Evolutionary conservation across 1,284 basidiomycete genomes (phyloP), one percentile per base, ranked within the genome.

Genomic region (Irpex lacteus): DNA sequence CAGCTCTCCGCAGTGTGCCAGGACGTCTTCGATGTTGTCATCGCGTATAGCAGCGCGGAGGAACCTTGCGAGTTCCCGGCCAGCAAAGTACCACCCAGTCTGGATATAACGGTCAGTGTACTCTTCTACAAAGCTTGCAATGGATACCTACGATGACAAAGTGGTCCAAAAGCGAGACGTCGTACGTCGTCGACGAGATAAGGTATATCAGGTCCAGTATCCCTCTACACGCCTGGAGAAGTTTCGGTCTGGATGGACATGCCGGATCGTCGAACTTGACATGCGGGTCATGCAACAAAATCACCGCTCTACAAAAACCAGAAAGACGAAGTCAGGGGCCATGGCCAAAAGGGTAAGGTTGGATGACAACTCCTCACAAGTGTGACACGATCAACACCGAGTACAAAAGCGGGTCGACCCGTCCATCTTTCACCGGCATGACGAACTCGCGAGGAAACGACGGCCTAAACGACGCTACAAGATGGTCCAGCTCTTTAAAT

Each of bases 271-370:
- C 77, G 59, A 89, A 76, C 63, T 85, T 81, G 13, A 89, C 87
- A 70, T 90, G 88, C 0, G 89, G 87, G 66, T 92, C 90, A 67
- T 91, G 90, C 32, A 92, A 75, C n/a, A 89, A 74, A 61, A 91
- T 87, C 7, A 74, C 80, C 4, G 86, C 83, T 4, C 88, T 91
- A 63, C 15, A 61, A 63, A 40, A 26, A 26, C 21, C 21, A 26
- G 21, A 26, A 26, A 26, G 21, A 26, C 21, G 21, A 26, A 26
- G 21, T 26, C 21, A 26, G 21, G 21, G 21, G 21, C 21, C 21
- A 26, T 26, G 21, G 21, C 21, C 21, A 26, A 26, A 26, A 26
- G 21, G 21, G 21, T 26, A 26, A 26, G 3, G 21, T 26, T 26
- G 21, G 21, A 26, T 26, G 21, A 26, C 21, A 26, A 26, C 21